Evolutionary conservation across 129 eudicot genomes (phyloP).

Genomic region (Lactuca saligna): DNA sequence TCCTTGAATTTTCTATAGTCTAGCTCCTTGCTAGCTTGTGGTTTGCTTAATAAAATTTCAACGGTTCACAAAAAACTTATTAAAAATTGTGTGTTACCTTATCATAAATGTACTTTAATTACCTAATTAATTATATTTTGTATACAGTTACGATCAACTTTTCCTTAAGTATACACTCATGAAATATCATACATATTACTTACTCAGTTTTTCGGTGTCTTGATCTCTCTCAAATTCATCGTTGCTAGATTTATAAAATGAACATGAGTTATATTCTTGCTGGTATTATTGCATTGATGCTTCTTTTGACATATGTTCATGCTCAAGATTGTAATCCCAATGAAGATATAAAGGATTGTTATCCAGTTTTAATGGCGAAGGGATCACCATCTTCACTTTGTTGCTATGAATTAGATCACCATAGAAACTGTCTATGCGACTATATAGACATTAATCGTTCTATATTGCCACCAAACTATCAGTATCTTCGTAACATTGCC

Average conservation of each 20-base stretch:
- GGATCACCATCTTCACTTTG: background rate
- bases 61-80: too few relatives aligned
- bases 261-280: background rate
- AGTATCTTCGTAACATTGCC: background rate
- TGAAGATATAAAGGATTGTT: background rate
- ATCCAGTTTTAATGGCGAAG: background rate
- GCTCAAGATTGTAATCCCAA: constrained; percentile 2
- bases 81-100: too few relatives aligned
- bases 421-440: background rate
- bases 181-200: background rate
- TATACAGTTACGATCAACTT: too few relatives aligned
- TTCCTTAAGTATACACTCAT: background rate
- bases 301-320: background rate
- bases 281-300: background rate
- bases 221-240: background rate
- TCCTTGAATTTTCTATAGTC: too few relatives aligned
- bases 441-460: background rate
- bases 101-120: too few relatives aligned
- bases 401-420: background rate
- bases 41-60: too few relatives aligned
- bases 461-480: background rate
- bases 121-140: too few relatives aligned
- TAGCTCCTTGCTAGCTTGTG: too few relatives aligned
- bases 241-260: background rate
- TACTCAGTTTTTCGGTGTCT: background rate